Percentiles rank a stretch among this genome's conserved stretches.
Evolutionary conservation across 2,329 filamentous ascomycete genomes (phyloP).

Genomic region (Ascochyta lentis): DNA sequence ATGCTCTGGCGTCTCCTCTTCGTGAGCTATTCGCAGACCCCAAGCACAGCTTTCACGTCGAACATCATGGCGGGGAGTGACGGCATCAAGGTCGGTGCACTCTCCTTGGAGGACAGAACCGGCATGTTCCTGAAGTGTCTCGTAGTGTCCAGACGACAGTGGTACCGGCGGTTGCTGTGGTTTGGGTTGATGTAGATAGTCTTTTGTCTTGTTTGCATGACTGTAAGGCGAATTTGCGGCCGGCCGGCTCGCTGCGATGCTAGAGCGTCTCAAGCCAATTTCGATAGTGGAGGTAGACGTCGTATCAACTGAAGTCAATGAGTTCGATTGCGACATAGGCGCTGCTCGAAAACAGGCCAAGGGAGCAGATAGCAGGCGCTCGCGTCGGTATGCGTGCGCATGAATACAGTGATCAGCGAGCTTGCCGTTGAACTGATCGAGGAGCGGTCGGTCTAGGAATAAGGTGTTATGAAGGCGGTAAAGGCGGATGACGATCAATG

Average conservation of each 20-base stretch:
- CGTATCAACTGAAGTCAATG: slow-evolving; percentile 12
- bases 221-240: slow-evolving; percentile 8
- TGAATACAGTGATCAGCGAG: slow-evolving; percentile 17
- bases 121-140: slow-evolving; percentile 38
- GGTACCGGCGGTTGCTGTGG: slow-evolving; percentile 2
- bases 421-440: background rate
- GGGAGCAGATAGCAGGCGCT: slow-evolving; percentile 14
- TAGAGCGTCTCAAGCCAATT: slow-evolving; percentile 6
- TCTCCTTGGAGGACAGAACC: slow-evolving; percentile 16
- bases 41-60: slow-evolving; percentile 39
- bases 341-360: slow-evolving; percentile 13
- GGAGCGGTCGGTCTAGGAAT: slow-evolving; percentile 8
- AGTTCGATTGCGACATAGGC: slow-evolving; percentile 24
- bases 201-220: slow-evolving; percentile 1
- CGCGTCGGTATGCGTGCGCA: slow-evolving; percentile 20
- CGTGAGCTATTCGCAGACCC: slow-evolving; percentile 15
- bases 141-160: slow-evolving; percentile 25
- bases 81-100: slow-evolving; percentile 4
- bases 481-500: slow-evolving; percentile 7
- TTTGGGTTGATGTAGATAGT: slow-evolving; percentile 7
- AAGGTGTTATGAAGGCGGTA: background rate
- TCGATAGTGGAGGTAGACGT: slow-evolving; percentile 3
- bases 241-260: slow-evolving; percentile 2
- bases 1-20: slow-evolving; percentile 11
- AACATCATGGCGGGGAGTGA: slow-evolving; percentile 25